Conservation (phyloP, 31 red algal genomes). For the Porphyra umbilicalis region DNA sequence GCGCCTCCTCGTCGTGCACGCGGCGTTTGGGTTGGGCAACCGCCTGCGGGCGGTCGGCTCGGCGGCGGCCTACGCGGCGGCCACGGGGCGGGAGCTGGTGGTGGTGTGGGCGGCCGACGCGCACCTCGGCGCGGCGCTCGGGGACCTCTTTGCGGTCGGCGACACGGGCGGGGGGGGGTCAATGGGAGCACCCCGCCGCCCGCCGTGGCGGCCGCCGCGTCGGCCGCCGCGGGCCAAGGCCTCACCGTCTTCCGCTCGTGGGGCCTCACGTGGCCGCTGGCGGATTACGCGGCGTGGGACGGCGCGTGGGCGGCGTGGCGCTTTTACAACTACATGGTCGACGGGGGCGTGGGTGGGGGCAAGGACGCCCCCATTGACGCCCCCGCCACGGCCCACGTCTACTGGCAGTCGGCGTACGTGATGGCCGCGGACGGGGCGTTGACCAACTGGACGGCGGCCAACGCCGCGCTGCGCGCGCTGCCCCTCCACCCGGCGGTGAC, state of each 20-base stretch:
- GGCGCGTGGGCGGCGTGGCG: slow-evolving; percentile 23
- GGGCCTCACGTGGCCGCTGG: slow-evolving; percentile 38
- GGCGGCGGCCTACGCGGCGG: slow-evolving; percentile 54
- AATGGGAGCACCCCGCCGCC: background rate
- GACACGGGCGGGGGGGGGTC: slow-evolving; percentile 13
- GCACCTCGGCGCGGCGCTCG: slow-evolving; percentile 58
- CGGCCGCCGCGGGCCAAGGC: background rate
- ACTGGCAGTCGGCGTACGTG: slow-evolving; percentile 63
- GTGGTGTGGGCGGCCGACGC: slow-evolving; percentile 71
- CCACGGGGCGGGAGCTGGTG: slow-evolving; percentile 29
- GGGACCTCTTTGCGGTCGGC: slow-evolving; percentile 51
- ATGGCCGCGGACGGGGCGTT: slow-evolving; percentile 39
- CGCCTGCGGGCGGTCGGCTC: slow-evolving; percentile 59
- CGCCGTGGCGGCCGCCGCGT: background rate
- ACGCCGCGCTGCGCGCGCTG: slow-evolving; percentile 26
- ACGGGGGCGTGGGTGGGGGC: slow-evolving; percentile 30
- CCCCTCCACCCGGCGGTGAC: background rate
- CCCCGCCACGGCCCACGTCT: slow-evolving; percentile 49
- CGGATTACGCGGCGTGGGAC: slow-evolving; percentile 7
- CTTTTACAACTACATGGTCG: slow-evolving; percentile 82
- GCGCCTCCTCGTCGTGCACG: slow-evolving; percentile 45
- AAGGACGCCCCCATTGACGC: slow-evolving; percentile 40
- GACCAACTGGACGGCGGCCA: slow-evolving; percentile 55
- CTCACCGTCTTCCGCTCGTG: slow-evolving; percentile 24
- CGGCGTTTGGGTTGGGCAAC: slow-evolving; percentile 79